Evolutionary conservation across 2,329 filamentous ascomycete genomes (phyloP), one percentile per base, ranked within the genome.

Genomic region (Aspergillus calidoustus): DNA sequence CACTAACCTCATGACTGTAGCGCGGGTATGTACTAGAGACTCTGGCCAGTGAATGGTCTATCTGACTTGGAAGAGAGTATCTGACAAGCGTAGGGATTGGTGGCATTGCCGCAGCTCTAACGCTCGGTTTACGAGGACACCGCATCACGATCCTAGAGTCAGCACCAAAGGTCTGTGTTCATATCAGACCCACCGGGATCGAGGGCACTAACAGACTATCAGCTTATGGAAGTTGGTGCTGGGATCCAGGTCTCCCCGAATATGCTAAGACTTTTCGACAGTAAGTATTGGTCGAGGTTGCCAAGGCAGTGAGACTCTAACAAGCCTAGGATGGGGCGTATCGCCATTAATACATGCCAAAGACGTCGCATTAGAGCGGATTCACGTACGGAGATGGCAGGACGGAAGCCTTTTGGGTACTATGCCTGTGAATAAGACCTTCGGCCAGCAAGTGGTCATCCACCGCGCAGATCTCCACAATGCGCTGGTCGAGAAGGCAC

Each of bases 211-310:
- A 66, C 22, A 50, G 41, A 43, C n/a, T 17, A 2, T 17, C 51
- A 76, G 74, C 66, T 77, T 48, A 67, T 69, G 66, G 74, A 77
- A 64, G 90, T 94, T 7, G 91, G 91, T 49, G 91, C 91, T 1
- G 91, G 91, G 3, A 93, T 95, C 63, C 91, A 95, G 74, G 83
- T 93, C 53, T 90, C 91, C 0, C 91, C 91, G 0, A 95, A 95
- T 66, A 90, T 93, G 84, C 85, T 89, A 3, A 84, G 89, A 6
- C 88, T 94, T 7, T 84, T 95, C 9, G 88, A 92, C 71, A 82
- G 85, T 77, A 61, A 69, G 73, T 70, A 31, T 44, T 44, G 1
- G 1, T 41, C 38, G 28, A 22, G 2, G 3, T 25, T 34, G 7
- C 15, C 15, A 23, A 28, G 44, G 6, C n/a, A n/a, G 5, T 31